phyloP scores from a whole-genome alignment of 2,329 filamentous ascomycete genomes.

The Sporothrix protearum region DNA sequence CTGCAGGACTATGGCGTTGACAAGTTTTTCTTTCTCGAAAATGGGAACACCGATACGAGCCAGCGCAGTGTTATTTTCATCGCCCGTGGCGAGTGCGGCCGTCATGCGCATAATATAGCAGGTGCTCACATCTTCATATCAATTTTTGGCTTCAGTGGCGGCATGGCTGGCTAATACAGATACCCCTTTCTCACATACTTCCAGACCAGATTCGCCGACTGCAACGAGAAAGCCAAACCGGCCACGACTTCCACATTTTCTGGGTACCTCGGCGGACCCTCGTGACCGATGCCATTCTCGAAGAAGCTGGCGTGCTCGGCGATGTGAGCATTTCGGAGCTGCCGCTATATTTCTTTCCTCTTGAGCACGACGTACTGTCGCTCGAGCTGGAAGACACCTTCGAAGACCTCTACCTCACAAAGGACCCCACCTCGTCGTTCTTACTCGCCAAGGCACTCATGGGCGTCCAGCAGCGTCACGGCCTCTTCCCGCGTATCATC shows the following conservation, averaged over 20 bases:
- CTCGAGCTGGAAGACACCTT: conserved; percentile 87
- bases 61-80: conserved; percentile 96
- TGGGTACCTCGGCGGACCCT: conserved; percentile 92
- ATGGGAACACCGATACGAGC: conserved; percentile 88
- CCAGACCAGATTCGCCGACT: conserved; percentile 87
- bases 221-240: conserved; percentile 79
- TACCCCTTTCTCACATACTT: neutral
- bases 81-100: conserved; percentile 82
- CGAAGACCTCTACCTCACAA: conserved; percentile 79
- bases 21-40: conserved; percentile 95
- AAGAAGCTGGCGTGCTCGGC: conserved; percentile 88
- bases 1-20: conserved; percentile 97
- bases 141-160: neutral
- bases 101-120: conserved; percentile 79
- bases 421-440: conserved; percentile 88
- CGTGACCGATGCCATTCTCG: conserved; percentile 84
- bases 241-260: conserved; percentile 95
- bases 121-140: conserved; percentile 50
- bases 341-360: conserved; percentile 81
- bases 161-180: neutral
- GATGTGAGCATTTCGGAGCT: conserved; percentile 87
- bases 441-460: conserved; percentile 88
- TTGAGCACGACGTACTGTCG: conserved; percentile 88
- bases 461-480: conserved; percentile 86
- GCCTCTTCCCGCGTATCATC: conserved; percentile 88